Percentiles rank a stretch among this genome's conserved stretches.
phyloP scores from a whole-genome alignment of 2,329 filamentous ascomycete genomes.

The Bipolaris cookei region DNA sequence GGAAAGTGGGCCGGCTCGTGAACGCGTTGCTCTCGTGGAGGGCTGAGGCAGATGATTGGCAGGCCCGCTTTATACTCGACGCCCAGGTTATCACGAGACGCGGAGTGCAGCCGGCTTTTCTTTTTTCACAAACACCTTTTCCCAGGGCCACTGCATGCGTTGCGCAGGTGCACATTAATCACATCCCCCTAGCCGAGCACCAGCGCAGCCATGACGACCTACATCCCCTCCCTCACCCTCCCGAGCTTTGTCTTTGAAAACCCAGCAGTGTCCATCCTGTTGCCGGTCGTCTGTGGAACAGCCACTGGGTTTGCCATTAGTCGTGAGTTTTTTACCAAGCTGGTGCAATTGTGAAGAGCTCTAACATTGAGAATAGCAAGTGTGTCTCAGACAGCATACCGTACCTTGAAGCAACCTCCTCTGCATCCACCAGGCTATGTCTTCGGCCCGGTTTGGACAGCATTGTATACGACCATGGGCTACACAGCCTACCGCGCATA shows the following conservation, averaged over 20 bases:
- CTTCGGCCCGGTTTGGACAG: conserved; percentile 66
- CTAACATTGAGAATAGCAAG: conserved; percentile 18
- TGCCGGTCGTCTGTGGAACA: conserved; percentile 76
- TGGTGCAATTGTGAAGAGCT: not conserved
- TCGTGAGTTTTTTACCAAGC: conserved; percentile 57
- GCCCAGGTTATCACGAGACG: conserved; percentile 15
- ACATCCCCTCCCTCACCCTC: conserved; percentile 78
- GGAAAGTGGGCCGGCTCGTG: conserved; percentile 32
- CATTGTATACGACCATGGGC: conserved; percentile 75
- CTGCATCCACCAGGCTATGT: conserved; percentile 62
- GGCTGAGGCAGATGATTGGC: conserved; percentile 28
- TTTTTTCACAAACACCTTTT: not conserved
- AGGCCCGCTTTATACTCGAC: conserved; percentile 1
- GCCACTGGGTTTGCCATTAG: conserved; percentile 73
- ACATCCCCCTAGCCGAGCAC: not conserved
- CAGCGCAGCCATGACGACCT: conserved; percentile 71
- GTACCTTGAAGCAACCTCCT: conserved; percentile 70
- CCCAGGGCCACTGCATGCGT: conserved; percentile 2
- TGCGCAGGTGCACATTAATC: conserved; percentile 3
- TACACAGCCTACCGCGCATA: conserved; percentile 85
- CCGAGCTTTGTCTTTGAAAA: conserved; percentile 73
- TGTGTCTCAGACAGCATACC: conserved; percentile 64
- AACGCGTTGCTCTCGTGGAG: conserved; percentile 22
- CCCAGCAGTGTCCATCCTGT: conserved; percentile 73
- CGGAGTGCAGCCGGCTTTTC: conserved; percentile 11